Evolutionary conservation across 2,329 filamentous ascomycete species (phyloP), one percentile per base, ranked within the genome.

Genomic region (Aspergillus sp.): DNA sequence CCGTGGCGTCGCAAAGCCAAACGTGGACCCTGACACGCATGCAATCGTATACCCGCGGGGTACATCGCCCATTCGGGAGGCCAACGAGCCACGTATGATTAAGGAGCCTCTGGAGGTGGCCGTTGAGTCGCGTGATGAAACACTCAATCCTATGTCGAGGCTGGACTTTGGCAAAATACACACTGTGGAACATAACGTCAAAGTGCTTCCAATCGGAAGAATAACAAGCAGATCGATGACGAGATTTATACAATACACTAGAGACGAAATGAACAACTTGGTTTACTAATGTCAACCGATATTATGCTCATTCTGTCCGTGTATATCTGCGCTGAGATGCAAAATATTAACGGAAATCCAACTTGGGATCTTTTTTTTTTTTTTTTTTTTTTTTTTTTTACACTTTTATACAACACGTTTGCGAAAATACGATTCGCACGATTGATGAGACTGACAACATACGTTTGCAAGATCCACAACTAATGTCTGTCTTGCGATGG

Each of bases 121-220:
- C 1, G 70, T 70, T 0, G 56, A 61, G 0, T 59, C 60, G 14
- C 14, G 48, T 0, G 53, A 59, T 2, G 56, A 70, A 19, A 67
- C 55, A 3, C 62, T 80, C 5, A 53, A 73, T 15, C 8, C 14
- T 0, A 66, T 71, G 49, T 79, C 76, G 3, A 69, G 76, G 2
- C 57, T 80, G 4, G 74, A 77, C 11, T 78, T 77, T 37, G 71
- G 70, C 2, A 77, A 78, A 14, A 61, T 74, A 1, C 73, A 77
- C 61, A 75, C 73, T 0, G 72, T 79, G 12, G 73, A 80, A 54
- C 72, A 77, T 54, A 78, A 79, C 52, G 64, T 77, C 39, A 78
- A 75, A 52, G 75, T 77, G 1, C 72, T 73, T 19, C 67, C 76
- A 1, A 62, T 79, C 5, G 77, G 78, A 0, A 60, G 56, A 11